Evolutionary conservation across 345 rosid species (phyloP).

Genomic region (Salix viminalis): DNA sequence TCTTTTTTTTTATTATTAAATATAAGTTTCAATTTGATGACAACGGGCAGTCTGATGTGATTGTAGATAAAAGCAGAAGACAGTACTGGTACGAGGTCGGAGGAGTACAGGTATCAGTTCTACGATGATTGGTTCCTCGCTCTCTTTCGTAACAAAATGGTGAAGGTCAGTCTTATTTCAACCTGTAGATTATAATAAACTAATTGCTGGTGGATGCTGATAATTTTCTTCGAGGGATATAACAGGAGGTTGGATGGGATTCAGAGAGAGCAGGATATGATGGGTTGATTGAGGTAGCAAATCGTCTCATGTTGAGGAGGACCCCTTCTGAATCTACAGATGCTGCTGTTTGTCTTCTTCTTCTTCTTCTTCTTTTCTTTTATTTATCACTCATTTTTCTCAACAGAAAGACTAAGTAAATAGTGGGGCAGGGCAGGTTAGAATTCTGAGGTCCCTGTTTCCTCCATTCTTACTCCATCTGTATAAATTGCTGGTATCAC

Average conservation of each 20-base stretch:
- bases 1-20: not conserved
- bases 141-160: slow-evolving; percentile 66
- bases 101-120: slow-evolving; percentile 47
- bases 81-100: slow-evolving; percentile 19
- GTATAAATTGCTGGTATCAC: slow-evolving; percentile 60
- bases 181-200: too few relatives aligned
- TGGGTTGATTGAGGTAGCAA: slow-evolving; percentile 73
- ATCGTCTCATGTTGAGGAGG: slow-evolving; percentile 57
- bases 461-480: slow-evolving; percentile 70
- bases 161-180: slow-evolving; percentile 38
- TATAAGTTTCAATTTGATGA: not conserved
- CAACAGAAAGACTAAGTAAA: not conserved
- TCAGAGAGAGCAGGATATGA: slow-evolving; percentile 79
- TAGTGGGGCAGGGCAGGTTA: slow-evolving; percentile 40
- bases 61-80: slow-evolving; percentile 33
- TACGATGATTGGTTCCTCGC: slow-evolving; percentile 58
- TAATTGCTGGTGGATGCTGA: not conserved
- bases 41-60: not conserved
- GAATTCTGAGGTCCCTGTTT: slow-evolving; percentile 66
- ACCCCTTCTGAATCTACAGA: slow-evolving; percentile 54
- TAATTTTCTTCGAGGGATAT: slow-evolving; percentile 17
- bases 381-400: not conserved
- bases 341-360: slow-evolving; percentile 48
- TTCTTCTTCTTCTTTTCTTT: not conserved
- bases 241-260: slow-evolving; percentile 93